Conservation (phyloP, 805 yeast species). For the Pichia rugopelliculosa region DNA sequence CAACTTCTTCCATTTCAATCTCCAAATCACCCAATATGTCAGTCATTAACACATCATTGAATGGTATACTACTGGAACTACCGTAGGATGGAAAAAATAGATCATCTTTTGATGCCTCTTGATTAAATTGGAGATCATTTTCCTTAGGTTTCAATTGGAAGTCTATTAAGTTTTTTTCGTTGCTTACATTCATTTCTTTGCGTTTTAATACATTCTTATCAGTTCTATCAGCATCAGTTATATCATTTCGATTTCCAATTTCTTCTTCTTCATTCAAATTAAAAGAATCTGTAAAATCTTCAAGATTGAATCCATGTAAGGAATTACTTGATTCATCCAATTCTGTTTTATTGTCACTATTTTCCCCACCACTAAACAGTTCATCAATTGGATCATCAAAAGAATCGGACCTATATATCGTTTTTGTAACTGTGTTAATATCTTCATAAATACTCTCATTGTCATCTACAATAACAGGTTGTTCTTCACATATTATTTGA, state of each 20-base stretch:
- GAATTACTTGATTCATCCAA: neutral
- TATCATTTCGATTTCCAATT: too few relatives aligned
- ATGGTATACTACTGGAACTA: conserved; percentile 1
- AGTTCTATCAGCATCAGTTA: neutral
- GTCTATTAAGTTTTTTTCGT: neutral
- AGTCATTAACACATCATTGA: conserved; percentile 4
- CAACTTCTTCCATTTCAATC: neutral
- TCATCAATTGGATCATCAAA: conserved; percentile 2
- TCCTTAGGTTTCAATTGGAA: neutral
- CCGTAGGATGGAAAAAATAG: neutral
- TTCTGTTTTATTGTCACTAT: neutral
- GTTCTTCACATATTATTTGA: neutral
- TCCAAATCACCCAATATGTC: conserved; percentile 2
- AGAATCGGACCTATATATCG: conserved; percentile 10
- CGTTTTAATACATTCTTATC: neutral
- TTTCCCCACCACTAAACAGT: neutral
- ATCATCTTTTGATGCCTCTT: neutral
- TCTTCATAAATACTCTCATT: conserved; percentile 10
- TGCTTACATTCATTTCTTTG: neutral
- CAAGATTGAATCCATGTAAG: conserved; percentile 3
- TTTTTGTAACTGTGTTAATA: conserved; percentile 7
- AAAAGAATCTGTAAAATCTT: conserved; percentile 5
- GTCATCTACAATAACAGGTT: neutral
- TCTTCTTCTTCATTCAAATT: neutral
- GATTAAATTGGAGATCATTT: neutral